Percentiles rank a stretch among this genome's conserved stretches.
Evolutionary conservation across 2,329 filamentous ascomycete genomes (phyloP).

Genomic region (Stenocarpella maydis): DNA sequence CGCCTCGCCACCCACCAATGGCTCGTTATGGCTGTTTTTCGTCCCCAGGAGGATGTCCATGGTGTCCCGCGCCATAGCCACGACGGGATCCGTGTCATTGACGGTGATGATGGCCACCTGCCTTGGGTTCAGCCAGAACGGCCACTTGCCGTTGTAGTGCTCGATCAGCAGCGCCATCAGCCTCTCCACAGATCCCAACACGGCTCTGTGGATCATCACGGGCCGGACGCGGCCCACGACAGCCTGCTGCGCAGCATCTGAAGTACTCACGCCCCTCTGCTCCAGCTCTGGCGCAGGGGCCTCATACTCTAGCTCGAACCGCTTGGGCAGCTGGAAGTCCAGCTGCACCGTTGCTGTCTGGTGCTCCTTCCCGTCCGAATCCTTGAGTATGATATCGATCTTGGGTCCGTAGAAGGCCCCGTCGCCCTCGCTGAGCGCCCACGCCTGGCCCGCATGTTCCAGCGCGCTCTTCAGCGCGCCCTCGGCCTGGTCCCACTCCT

Average conservation of each 20-base stretch:
- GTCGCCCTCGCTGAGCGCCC: slow-evolving; percentile 81
- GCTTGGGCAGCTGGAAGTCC: slow-evolving; percentile 86
- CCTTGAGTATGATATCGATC: slow-evolving; percentile 84
- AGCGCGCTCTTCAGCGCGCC: slow-evolving; percentile 70
- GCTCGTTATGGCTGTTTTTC: slow-evolving; percentile 40
- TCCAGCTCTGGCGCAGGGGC: slow-evolving; percentile 72
- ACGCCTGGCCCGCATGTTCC: slow-evolving; percentile 69
- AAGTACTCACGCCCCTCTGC: slow-evolving; percentile 58
- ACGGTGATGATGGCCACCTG: slow-evolving; percentile 80
- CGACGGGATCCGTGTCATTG: slow-evolving; percentile 65
- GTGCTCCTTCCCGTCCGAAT: slow-evolving; percentile 84
- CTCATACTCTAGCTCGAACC: slow-evolving; percentile 80
- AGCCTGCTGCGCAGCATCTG: slow-evolving; percentile 55
- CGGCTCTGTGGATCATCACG: slow-evolving; percentile 85
- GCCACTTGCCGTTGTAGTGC: slow-evolving; percentile 81
- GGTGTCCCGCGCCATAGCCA: slow-evolving; percentile 57
- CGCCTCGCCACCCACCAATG: slow-evolving; percentile 44
- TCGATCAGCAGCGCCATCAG: slow-evolving; percentile 88
- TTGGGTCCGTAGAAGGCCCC: slow-evolving; percentile 93
- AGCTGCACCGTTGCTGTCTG: slow-evolving; percentile 90
- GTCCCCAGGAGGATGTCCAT: slow-evolving; percentile 61
- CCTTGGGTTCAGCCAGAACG: slow-evolving; percentile 87
- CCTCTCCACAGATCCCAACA: slow-evolving; percentile 84
- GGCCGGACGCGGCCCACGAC: slow-evolving; percentile 70
- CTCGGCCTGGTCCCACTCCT: slow-evolving; percentile 75